Conservation (phyloP, 73 alveolate genomes). For the Uronychia setigera region DNA sequence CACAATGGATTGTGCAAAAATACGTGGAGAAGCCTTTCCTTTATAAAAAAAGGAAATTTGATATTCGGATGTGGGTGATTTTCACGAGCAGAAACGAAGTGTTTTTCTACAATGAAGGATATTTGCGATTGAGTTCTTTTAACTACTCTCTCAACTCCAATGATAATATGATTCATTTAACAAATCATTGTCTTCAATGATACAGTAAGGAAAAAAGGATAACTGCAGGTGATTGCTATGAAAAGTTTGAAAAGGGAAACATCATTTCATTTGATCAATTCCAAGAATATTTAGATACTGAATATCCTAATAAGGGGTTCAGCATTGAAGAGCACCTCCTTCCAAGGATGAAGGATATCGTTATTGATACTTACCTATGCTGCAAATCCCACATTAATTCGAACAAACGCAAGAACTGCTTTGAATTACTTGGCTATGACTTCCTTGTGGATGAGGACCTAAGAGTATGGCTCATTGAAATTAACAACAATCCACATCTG, state of each 20-base stretch:
- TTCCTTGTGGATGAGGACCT: slow-evolving; percentile 87
- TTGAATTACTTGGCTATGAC: slow-evolving; percentile 88
- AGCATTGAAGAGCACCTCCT: slow-evolving; percentile 73
- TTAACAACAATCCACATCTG: slow-evolving; percentile 86
- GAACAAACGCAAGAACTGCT: slow-evolving; percentile 70
- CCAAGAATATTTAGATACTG: slow-evolving; percentile 66
- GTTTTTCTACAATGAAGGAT: slow-evolving; percentile 84
- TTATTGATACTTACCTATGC: slow-evolving; percentile 75
- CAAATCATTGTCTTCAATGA: slow-evolving; percentile 85
- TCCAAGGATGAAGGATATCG: slow-evolving; percentile 82
- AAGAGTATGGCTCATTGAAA: slow-evolving; percentile 85
- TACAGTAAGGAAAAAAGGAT: neutral
- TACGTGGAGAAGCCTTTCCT: slow-evolving; percentile 86
- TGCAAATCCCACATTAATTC: slow-evolving; percentile 69
- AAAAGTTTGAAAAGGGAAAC: slow-evolving; percentile 82
- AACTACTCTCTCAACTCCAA: slow-evolving; percentile 53
- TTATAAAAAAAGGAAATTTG: slow-evolving; percentile 86
- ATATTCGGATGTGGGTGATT: slow-evolving; percentile 85
- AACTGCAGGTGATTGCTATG: slow-evolving; percentile 58
- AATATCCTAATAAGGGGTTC: slow-evolving; percentile 55
- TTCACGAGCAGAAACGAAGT: slow-evolving; percentile 54
- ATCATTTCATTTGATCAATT: slow-evolving; percentile 69
- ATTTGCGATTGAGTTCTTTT: slow-evolving; percentile 78
- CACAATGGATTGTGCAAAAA: slow-evolving; percentile 79
- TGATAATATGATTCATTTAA: slow-evolving; percentile 78